Evolutionary conservation across 192 early-diverging fungal species (phyloP).

Genomic region (Rhizophagus sp.): DNA sequence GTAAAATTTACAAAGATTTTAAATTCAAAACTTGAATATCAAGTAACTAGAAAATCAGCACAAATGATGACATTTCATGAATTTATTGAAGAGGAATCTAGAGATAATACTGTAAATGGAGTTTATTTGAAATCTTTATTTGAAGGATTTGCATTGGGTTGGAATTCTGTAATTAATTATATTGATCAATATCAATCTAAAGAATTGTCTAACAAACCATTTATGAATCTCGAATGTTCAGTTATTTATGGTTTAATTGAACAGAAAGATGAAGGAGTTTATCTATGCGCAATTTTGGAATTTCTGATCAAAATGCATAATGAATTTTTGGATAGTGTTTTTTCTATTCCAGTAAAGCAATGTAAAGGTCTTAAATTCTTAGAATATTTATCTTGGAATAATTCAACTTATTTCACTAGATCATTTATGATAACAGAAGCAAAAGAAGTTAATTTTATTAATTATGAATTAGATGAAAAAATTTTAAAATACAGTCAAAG

Average conservation of each 20-base stretch:
- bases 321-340: neutral
- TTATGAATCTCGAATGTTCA: neutral
- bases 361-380: too few species aligned
- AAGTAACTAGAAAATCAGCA: constrained; percentile 1
- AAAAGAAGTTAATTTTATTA: neutral
- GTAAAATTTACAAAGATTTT: constrained; percentile 27
- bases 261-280: neutral
- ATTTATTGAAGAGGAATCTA: too few species aligned
- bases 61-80: too few species aligned
- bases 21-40: neutral
- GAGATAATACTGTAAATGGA: too few species aligned
- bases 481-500: constrained; percentile 22
- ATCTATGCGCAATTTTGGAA: neutral
- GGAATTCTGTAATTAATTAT: too few species aligned
- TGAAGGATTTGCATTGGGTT: too few species aligned
- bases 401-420: neutral
- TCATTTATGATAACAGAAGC: neutral
- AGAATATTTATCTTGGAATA: too few species aligned
- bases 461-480: constrained; percentile 8
- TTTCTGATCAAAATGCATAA: neutral
- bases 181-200: neutral
- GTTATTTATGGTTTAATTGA: neutral
- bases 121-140: too few species aligned
- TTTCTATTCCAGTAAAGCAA: neutral
- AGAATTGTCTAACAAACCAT: neutral